phyloP scores from a whole-genome alignment of 371 early-diverging fungal genomes.

The Lichtheimia corymbifera region DNA sequence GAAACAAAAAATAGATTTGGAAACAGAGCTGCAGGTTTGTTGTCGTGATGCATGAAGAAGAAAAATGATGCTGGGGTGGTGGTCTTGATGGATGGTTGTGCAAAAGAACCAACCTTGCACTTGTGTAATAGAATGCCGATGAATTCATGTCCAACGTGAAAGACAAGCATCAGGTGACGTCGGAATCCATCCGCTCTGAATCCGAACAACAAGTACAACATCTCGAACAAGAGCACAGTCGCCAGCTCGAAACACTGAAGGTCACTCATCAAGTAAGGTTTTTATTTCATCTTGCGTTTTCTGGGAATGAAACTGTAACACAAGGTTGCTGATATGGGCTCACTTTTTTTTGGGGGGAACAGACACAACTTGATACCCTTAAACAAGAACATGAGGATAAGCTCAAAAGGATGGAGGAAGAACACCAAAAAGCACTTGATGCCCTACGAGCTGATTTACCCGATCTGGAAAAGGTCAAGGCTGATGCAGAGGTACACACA shows the following conservation, averaged over 20 bases:
- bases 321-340: constrained; percentile 1
- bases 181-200: background rate
- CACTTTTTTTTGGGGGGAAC: background rate
- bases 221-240: constrained; percentile 1
- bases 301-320: background rate
- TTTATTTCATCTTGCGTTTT: background rate
- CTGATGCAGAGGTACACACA: background rate
- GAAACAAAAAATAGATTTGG: constrained; percentile 7
- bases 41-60: background rate
- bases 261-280: constrained; percentile 11
- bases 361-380: constrained; percentile 15
- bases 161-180: background rate
- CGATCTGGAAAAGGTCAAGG: background rate
- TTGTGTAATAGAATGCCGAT: constrained; percentile 3
- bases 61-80: background rate
- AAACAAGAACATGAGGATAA: constrained; percentile 15
- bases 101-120: background rate
- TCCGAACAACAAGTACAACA: background rate
- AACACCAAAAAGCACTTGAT: constrained; percentile 7
- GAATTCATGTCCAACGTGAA: background rate
- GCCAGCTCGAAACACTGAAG: constrained; percentile 5
- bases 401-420: constrained; percentile 6
- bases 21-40: constrained; percentile 12
- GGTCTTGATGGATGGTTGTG: background rate
- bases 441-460: background rate